phyloP scores from a whole-genome alignment of 1,284 basidiomycete species.

The Trametes pubescens region DNA sequence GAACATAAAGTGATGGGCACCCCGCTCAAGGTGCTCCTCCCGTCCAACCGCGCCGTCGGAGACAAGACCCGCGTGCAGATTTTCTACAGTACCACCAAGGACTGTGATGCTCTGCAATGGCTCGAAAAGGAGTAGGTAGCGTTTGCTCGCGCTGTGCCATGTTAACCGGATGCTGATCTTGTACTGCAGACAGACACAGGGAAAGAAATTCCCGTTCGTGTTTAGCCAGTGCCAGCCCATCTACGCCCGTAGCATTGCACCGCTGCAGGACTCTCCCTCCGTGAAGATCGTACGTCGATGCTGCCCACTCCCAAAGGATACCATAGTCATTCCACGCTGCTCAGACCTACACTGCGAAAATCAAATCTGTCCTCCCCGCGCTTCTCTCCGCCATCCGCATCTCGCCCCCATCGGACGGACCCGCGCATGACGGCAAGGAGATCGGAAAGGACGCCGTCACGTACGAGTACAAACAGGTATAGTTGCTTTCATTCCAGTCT shows the following conservation, averaged over 20 bases:
- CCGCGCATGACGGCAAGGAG: conserved; percentile 69
- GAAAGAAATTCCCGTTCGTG: conserved; percentile 86
- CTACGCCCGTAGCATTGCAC: conserved; percentile 83
- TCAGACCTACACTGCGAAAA: conserved; percentile 81
- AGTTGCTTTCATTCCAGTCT: not conserved
- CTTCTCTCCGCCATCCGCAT: conserved; percentile 86
- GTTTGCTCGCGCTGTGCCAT: no score
- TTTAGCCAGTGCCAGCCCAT: conserved; percentile 97
- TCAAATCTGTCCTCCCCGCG: conserved; percentile 81
- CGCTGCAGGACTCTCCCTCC: conserved; percentile 82
- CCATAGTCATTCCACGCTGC: not conserved
- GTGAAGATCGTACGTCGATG: conserved; percentile 70
- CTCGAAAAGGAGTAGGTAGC: conserved; percentile 76
- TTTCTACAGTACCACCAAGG: conserved; percentile 77
- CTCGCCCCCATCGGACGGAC: conserved; percentile 74
- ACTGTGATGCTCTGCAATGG: conserved; percentile 94
- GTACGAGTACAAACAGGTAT: conserved; percentile 76
- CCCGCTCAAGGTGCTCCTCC: conserved; percentile 64
- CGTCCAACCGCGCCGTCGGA: conserved; percentile 49
- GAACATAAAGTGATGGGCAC: conserved; percentile 79
- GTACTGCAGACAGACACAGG: conserved; percentile 83
- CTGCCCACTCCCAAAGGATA: not conserved
- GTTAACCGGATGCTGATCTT: not conserved
- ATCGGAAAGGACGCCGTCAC: conserved; percentile 75
- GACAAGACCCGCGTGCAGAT: conserved; percentile 66